Percentiles rank a stretch among this genome's conserved stretches.
phyloP scores from a whole-genome alignment of 345 rosid species.

The Citrus glauca region DNA sequence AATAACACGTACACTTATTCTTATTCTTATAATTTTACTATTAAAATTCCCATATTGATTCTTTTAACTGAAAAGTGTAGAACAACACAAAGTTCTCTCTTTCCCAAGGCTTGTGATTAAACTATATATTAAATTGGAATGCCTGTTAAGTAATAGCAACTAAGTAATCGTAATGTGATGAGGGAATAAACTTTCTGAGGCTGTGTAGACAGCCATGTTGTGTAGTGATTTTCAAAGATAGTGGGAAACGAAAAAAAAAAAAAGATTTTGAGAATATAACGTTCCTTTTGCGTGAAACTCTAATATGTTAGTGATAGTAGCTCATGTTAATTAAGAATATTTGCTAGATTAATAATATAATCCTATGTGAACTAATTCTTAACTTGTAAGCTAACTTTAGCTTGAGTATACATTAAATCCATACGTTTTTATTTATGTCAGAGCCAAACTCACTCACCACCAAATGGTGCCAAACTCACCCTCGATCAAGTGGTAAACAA shows the following conservation, averaged over 20 bases:
- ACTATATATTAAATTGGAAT: neutral
- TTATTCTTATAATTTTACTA: neutral
- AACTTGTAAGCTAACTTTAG: too few relatives aligned
- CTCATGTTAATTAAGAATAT: too few relatives aligned
- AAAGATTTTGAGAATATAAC: neutral
- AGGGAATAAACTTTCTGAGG: conserved; percentile 1
- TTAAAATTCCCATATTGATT: neutral
- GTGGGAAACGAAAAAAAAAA: neutral
- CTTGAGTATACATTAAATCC: too few relatives aligned
- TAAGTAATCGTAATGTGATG: neutral
- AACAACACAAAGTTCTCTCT: neutral
- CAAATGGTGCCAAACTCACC: too few relatives aligned
- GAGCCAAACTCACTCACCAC: too few relatives aligned
- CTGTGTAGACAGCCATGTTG: neutral
- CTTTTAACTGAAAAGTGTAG: neutral
- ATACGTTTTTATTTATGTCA: too few relatives aligned
- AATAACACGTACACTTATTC: neutral
- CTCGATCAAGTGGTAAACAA: too few relatives aligned
- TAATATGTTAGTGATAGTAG: too few relatives aligned
- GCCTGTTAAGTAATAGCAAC: neutral
- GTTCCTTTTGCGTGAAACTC: conserved; percentile 11
- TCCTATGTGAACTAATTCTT: too few relatives aligned
- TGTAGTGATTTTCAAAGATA: neutral
- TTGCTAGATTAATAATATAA: too few relatives aligned
- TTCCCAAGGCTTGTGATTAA: neutral